Base-by-base conservation (phyloP, 23 red algal species). In the Rhodosorus marinus region DNA sequence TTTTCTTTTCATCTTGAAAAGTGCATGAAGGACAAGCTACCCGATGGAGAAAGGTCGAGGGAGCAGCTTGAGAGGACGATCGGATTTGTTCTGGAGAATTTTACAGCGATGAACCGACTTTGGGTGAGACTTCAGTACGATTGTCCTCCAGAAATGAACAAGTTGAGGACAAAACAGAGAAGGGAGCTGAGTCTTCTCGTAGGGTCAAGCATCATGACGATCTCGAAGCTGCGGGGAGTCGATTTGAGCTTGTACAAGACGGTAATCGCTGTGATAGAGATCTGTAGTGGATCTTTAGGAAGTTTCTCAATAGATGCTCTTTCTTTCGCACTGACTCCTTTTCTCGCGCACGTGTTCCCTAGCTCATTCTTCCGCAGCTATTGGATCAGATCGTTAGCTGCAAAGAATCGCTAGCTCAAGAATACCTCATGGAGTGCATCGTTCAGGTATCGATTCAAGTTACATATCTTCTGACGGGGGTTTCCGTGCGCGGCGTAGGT, bases 381-480 rank as follows among this genome's bases (percentile, higher is more conserved):
- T 26, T 64, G 6, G 52, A 84, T 24, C 90, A 84, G 47, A 64
- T 84, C 31, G 67, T 84, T 20, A 58, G 47, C 15, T 81, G 78
- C 55, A 49, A 71, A 15, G 90, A 98, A 35, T 47, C 77, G 4
- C 64, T 80, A 20, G 73, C 73, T 8, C 90, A 98, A 60, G 72
- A 85, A 31, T 98, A 78, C 51, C 63, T 98, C 19, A 67, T 74
- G 6, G 90, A 98, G 35, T 98, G 90, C 69, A 59, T 98, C 20
- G 79, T 82, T 26, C 79, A 80, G 53, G 90, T n/a, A n/a, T n/a
- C n/a, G n/a, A n/a, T n/a, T n/a, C n/a, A n/a, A n/a, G n/a, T n/a
- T n/a, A n/a, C n/a, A n/a, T n/a, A n/a, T n/a, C n/a, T n/a, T n/a
- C n/a, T n/a, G n/a, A n/a, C n/a, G n/a, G n/a, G n/a, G n/a, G n/a